A percentile compares a stretch with the other conserved stretches of the same genome.
Evolutionary conservation across 371 early-diverging fungal genomes (phyloP).

Genomic region (Rhizopus stolonifer): DNA sequence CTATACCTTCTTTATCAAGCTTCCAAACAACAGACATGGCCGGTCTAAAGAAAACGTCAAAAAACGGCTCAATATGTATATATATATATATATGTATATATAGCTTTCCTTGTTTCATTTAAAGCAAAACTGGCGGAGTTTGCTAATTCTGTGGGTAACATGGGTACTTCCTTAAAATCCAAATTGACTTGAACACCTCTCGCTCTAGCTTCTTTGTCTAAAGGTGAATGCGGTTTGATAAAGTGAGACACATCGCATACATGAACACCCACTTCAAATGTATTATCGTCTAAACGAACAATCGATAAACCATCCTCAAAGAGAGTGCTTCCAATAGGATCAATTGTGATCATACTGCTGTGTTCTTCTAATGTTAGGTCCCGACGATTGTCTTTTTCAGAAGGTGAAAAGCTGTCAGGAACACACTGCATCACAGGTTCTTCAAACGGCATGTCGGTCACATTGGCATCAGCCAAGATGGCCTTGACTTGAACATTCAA

Average conservation of each 20-base stretch:
- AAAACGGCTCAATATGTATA: no score
- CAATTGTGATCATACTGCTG: slow-evolving; percentile 10
- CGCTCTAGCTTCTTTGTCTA: slow-evolving; percentile 92
- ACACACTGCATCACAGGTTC: slow-evolving; percentile 69
- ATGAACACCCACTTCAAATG: slow-evolving; percentile 91
- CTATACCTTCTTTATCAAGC: slow-evolving; percentile 67
- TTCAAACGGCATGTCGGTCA: slow-evolving; percentile 56
- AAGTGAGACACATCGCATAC: slow-evolving; percentile 98
- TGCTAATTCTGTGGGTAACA: slow-evolving; percentile 92
- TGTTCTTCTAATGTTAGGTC: slow-evolving; percentile 51
- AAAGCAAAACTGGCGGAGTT: slow-evolving; percentile 51
- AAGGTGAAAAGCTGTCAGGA: slow-evolving; percentile 28
- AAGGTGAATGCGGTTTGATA: slow-evolving; percentile 79
- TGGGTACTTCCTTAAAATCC: slow-evolving; percentile 89
- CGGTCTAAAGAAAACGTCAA: slow-evolving; percentile 52
- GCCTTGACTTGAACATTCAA: slow-evolving; percentile 72
- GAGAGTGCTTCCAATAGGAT: slow-evolving; percentile 25
- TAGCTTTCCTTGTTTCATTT: slow-evolving; percentile 34
- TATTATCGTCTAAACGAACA: slow-evolving; percentile 66
- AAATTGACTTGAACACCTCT: slow-evolving; percentile 97
- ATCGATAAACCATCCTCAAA: slow-evolving; percentile 94
- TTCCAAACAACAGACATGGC: slow-evolving; percentile 92
- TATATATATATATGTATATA: no score
- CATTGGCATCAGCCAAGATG: slow-evolving; percentile 66
- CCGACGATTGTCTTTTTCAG: slow-evolving; percentile 59